These are phyloP conservation scores for Coemansia sp. DNA, from an alignment of 192 early-diverging fungal genomes.

Conservation along the genomic window DNA sequence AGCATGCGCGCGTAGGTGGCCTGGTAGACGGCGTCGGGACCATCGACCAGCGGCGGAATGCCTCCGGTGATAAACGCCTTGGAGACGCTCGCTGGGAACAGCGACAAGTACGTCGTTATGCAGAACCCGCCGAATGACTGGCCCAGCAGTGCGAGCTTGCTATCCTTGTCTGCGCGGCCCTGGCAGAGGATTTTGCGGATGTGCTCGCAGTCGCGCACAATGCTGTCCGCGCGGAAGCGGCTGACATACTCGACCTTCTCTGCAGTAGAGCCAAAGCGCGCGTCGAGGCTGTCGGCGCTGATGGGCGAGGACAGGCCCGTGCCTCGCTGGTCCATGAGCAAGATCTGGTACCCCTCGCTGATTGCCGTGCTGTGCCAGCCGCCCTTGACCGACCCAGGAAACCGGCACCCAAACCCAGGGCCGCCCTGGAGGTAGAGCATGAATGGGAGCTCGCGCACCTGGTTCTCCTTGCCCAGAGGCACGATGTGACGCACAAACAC, in stretches of 20 bases:
- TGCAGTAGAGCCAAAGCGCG: constrained; percentile 51
- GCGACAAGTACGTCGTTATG: constrained; percentile 65
- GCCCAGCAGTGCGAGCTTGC: constrained; percentile 61
- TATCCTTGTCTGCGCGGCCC: constrained; percentile 39
- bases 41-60: constrained; percentile 67
- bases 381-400: constrained; percentile 50
- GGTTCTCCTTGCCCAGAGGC: constrained; percentile 51
- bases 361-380: constrained; percentile 63
- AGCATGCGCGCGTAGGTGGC: constrained; percentile 64
- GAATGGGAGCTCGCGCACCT: constrained; percentile 60
- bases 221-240: constrained; percentile 70
- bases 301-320: constrained; percentile 68
- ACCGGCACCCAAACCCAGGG: constrained; percentile 59
- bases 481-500: constrained; percentile 64
- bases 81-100: constrained; percentile 65
- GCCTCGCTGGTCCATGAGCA: constrained; percentile 72
- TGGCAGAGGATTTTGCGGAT: constrained; percentile 62
- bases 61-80: constrained; percentile 72
- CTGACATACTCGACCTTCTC: constrained; percentile 65
- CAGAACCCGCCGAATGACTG: constrained; percentile 78
- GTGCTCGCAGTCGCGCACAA: constrained; percentile 68
- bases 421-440: constrained; percentile 66
- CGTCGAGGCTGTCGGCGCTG: constrained; percentile 53
- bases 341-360: constrained; percentile 65
- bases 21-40: constrained; percentile 64